phyloP scores from a whole-genome alignment of 768 basidiomycete genomes.

The Omphalotus guepiniiformis region DNA sequence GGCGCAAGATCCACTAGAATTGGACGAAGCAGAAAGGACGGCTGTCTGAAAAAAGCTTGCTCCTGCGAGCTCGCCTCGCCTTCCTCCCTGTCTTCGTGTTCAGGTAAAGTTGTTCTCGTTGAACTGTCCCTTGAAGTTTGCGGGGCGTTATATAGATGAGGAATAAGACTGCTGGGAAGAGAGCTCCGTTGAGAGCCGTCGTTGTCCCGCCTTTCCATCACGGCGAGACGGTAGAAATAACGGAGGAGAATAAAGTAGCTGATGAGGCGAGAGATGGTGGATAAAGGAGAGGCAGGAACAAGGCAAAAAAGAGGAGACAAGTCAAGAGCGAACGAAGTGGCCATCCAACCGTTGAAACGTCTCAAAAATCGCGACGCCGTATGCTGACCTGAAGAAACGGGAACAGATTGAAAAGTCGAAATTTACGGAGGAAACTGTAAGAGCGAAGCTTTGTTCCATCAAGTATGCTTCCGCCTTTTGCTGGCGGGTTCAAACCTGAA shows the following conservation, averaged over 20 bases:
- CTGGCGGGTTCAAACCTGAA: too few species aligned
- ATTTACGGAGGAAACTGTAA: too few species aligned
- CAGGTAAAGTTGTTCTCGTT: conserved; percentile 12
- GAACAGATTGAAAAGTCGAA: too few species aligned
- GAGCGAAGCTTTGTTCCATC: too few species aligned
- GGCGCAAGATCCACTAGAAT: conserved; percentile 12
- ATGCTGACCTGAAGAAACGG: too few species aligned
- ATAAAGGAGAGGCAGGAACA: too few species aligned
- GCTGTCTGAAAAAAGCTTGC: conserved; percentile 16
- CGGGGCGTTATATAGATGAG: conserved; percentile 40
- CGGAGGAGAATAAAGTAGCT: neutral
- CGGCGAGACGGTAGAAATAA: neutral
- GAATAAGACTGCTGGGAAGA: conserved; percentile 47
- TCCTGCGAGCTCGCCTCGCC: conserved; percentile 17
- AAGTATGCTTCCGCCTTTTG: too few species aligned
- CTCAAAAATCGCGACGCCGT: too few species aligned
- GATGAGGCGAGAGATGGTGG: conserved; percentile 14
- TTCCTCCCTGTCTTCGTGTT: conserved; percentile 10
- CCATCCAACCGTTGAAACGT: too few species aligned
- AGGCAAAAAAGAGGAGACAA: too few species aligned
- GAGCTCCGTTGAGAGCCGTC: conserved; percentile 33
- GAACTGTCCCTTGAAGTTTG: conserved; percentile 18
- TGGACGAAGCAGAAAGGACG: conserved; percentile 14
- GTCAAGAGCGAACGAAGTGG: too few species aligned
- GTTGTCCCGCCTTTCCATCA: conserved; percentile 22